Evolutionary conservation across 129 eudicot genomes (phyloP), one percentile per base, ranked within the genome.

Genomic region (Glebionis coronaria): DNA sequence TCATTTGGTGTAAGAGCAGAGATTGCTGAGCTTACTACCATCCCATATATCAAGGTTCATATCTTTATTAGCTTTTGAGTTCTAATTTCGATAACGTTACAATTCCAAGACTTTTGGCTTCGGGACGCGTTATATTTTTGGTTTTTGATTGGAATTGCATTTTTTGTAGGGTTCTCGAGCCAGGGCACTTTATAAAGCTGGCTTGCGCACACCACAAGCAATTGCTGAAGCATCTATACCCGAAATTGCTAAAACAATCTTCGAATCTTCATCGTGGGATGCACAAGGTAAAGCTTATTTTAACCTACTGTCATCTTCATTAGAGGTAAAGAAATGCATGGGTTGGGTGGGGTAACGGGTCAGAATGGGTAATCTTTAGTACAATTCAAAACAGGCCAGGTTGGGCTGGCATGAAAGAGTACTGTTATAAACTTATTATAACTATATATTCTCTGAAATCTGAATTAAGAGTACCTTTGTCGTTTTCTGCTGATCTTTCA

Each of bases 1-100:
- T 93, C 95, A 11, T 93, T 93, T 84, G 98, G 98, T 65, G 98
- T 93, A 27, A 84, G 97, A 81, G 98, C 98, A 28, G 98, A 93
- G 77, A 93, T 93, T 60, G 98, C 85, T 47, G 98, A 93, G 71
- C 95, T 93, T 55, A 88, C 98, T 15, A 76, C 92, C 52, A 88
- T 93, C 63, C 98, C 95, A 0, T 84, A 75, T 73, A 66, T 93
- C 60, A 93, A 93, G 98, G 98, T 88, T 49, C 35, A n/a, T 12
- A 40, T 69, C 7, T 16, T 13, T 65, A 44, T 60, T 54, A 20
- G 65, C 20, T 57, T 56, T 55, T 55, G 42, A 63, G 53, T 49
- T 35, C 49, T 69, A 29, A 75, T 70, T 44, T 20, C 1, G 54
- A 61, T 69, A 20, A 46, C 14, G 23, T 25, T 56, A 56, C 31